Evolutionary conservation across 2,329 filamentous ascomycete genomes (phyloP), one percentile per base, ranked within the genome.

Genomic region (Blastomyces parvus): DNA sequence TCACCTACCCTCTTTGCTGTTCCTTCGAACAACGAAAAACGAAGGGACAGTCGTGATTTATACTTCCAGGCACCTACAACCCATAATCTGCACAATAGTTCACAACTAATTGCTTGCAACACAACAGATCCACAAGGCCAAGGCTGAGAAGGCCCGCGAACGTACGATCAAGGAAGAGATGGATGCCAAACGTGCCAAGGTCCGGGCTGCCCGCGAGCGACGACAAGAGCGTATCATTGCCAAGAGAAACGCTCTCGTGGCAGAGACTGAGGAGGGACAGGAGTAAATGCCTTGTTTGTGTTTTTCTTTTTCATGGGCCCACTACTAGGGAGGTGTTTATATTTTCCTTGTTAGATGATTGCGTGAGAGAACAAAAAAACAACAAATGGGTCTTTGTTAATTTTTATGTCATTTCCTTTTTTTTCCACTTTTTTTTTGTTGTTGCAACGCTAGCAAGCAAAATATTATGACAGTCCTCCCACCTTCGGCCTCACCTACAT

Each of bases 131-230:
- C 94, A 99, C 90, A 95, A 92, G 83, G 94, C 94, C 84, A 99
- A 99, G 90, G 94, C 94, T 75, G 94, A 99, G 90, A 95, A 96
- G 86, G 86, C 87, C 71, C 94, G 94, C 82, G 94, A 97, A 89
- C 87, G 87, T 83, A 82, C 87, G 77, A 87, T 99, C 82, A 93
- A 96, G 89, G 92, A 97, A 80, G 92, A 97, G 86, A 99, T 99
- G 94, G 94, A 97, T 80, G 91, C 90, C 85, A 97, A 96, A 88
- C 91, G 94, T 84, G 91, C 91, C 81, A 97, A 96, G 91, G 97
- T 91, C 88, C 97, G 97, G 92, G 94, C 94, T 78, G 94, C 94
- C 76, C 91, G 94, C 83, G 94, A 97, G 89, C 89, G 94, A 85
- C 94, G 94, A 88, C 82, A 88, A 82, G 91, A 96, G 86, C 90